phyloP scores from a whole-genome alignment of 164 flowering plant species.

The Vitis rotundifolia region DNA sequence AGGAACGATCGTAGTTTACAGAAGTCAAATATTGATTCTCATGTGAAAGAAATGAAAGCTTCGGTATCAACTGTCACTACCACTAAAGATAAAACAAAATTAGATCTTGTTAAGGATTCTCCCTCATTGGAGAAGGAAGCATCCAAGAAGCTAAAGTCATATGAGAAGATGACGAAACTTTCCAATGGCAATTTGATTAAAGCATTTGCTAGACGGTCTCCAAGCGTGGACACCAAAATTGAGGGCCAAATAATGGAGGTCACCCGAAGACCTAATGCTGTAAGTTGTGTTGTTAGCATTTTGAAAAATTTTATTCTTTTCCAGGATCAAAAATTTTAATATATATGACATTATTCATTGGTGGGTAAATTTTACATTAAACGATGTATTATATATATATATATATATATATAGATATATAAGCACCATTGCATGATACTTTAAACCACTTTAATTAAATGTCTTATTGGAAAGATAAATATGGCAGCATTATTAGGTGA shows the following conservation, averaged over 20 bases:
- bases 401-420: too few species aligned
- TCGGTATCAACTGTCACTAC: background rate
- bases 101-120: conserved; percentile 21
- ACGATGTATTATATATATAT: too few species aligned
- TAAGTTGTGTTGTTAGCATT: conserved; percentile 40
- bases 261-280: conserved; percentile 49
- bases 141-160: conserved; percentile 28
- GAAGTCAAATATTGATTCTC: conserved; percentile 12
- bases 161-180: conserved; percentile 17
- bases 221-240: conserved; percentile 16
- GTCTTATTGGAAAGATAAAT: too few species aligned
- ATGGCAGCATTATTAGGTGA: too few species aligned
- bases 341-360: too few species aligned
- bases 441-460: too few species aligned
- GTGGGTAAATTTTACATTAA: too few species aligned
- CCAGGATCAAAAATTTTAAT: too few species aligned
- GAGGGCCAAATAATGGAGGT: conserved; percentile 34
- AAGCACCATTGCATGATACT: too few species aligned
- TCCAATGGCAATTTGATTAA: conserved; percentile 30
- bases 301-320: background rate
- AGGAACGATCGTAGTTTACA: conserved; percentile 19
- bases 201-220: conserved; percentile 9
- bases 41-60: conserved; percentile 16
- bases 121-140: conserved; percentile 11
- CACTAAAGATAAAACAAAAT: conserved; percentile 22